Evolutionary conservation across 192 early-diverging fungal genomes (phyloP).

Genomic region (Neocallimastix lanati): DNA sequence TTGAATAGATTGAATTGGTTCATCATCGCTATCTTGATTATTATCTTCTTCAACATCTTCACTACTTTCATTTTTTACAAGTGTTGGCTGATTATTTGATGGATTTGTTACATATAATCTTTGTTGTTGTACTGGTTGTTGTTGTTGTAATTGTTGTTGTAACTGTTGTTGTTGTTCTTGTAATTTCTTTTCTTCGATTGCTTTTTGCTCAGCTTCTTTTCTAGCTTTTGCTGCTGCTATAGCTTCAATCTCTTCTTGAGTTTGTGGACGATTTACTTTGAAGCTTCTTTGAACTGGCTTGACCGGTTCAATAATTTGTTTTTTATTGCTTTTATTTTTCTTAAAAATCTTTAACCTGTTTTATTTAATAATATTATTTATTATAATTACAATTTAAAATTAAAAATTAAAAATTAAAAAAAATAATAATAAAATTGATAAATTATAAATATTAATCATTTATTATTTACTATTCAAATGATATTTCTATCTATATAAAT

Average conservation of each 20-base stretch:
- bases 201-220: not conserved
- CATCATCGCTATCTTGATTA: not conserved
- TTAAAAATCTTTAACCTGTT: not conserved
- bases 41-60: not conserved
- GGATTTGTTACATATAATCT: not conserved
- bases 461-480: too few species aligned
- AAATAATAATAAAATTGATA: too few species aligned
- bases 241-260: not conserved
- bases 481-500: too few species aligned
- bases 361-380: too few species aligned
- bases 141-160: not conserved
- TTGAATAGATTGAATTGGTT: not conserved
- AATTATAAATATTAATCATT: too few species aligned
- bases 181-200: not conserved
- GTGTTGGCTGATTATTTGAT: not conserved
- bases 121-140: not conserved
- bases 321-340: not conserved
- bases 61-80: not conserved
- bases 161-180: not conserved
- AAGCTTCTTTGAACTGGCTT: not conserved
- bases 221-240: not conserved
- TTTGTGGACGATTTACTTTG: not conserved
- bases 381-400: too few species aligned
- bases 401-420: too few species aligned
- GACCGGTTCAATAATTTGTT: not conserved